Evolutionary conservation across 1,139 yeast genomes (phyloP).

Genomic region (Nakaseomyces kungkrabaensis): DNA sequence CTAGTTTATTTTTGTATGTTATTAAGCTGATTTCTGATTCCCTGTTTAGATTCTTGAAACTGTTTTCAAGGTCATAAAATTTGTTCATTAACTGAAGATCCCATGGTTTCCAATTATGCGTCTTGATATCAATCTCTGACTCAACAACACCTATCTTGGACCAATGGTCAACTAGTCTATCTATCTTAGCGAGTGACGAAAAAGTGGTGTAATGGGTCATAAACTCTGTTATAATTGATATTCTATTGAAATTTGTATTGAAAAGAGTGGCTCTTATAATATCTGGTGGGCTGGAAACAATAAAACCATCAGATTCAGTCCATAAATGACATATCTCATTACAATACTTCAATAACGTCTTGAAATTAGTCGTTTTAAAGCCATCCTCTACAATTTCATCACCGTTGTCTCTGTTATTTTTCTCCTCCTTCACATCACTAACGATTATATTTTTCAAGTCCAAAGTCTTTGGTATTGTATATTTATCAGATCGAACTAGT

Average conservation of each 20-base stretch:
- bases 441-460: not conserved
- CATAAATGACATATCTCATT: slow-evolving; percentile 8
- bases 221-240: slow-evolving; percentile 15
- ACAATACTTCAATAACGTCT: slow-evolving; percentile 5
- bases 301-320: slow-evolving; percentile 7
- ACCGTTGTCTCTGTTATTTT: not conserved
- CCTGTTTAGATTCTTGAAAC: not conserved
- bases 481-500: not conserved
- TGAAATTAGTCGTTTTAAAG: not conserved
- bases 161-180: slow-evolving; percentile 7
- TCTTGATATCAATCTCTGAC: slow-evolving; percentile 1
- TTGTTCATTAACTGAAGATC: slow-evolving; percentile 11
- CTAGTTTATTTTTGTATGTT: not conserved
- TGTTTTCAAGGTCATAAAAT: not conserved
- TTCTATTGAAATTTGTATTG: slow-evolving; percentile 7
- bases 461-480: not conserved
- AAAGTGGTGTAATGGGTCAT: slow-evolving; percentile 14
- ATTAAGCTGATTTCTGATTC: not conserved
- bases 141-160: slow-evolving; percentile 8
- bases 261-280: slow-evolving; percentile 14
- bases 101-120: slow-evolving; percentile 12
- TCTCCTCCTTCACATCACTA: not conserved
- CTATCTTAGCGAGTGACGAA: not conserved
- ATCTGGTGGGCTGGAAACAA: slow-evolving; percentile 16
- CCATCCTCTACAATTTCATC: not conserved